phyloP scores from a whole-genome alignment of 2,329 filamentous ascomycete species.

The Aspergillus neoniger region DNA sequence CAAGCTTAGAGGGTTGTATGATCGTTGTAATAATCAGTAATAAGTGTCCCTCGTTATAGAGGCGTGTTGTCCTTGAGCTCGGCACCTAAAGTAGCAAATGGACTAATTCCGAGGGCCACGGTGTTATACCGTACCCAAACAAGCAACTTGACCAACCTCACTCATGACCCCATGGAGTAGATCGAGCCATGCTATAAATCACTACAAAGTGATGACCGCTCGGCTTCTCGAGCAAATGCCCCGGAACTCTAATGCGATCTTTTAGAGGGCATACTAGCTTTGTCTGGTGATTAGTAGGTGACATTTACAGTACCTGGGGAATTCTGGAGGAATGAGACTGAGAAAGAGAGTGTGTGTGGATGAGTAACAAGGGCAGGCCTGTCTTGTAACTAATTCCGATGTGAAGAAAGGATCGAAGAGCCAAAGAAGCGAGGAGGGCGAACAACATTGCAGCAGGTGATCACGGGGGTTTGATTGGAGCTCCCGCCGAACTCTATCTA shows the following conservation, averaged over 20 bases:
- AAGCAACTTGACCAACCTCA: not conserved
- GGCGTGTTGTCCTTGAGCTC: not conserved
- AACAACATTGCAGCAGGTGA: constrained; percentile 16
- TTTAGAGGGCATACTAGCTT: constrained; percentile 1
- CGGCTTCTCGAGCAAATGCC: constrained; percentile 8
- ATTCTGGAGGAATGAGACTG: not conserved
- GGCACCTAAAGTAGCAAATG: not conserved
- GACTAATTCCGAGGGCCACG: not conserved
- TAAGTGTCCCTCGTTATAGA: not conserved
- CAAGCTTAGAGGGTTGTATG: not conserved
- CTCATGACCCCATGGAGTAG: not conserved
- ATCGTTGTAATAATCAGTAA: not conserved
- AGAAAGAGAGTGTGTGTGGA: not conserved
- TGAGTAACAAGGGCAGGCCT: not conserved
- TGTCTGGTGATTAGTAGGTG: constrained; percentile 1
- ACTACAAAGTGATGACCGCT: not conserved
- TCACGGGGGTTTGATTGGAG: constrained; percentile 9
- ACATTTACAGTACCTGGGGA: constrained; percentile 15
- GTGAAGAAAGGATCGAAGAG: constrained; percentile 12
- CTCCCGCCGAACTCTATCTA: constrained; percentile 8
- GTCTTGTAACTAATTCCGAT: not conserved
- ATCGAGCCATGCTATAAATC: not conserved
- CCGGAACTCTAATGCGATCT: constrained; percentile 6
- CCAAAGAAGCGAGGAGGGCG: constrained; percentile 18
- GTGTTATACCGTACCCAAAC: not conserved